Base-by-base conservation (phyloP, 2,329 filamentous ascomycete genomes). In the Beauveria sp. region DNA sequence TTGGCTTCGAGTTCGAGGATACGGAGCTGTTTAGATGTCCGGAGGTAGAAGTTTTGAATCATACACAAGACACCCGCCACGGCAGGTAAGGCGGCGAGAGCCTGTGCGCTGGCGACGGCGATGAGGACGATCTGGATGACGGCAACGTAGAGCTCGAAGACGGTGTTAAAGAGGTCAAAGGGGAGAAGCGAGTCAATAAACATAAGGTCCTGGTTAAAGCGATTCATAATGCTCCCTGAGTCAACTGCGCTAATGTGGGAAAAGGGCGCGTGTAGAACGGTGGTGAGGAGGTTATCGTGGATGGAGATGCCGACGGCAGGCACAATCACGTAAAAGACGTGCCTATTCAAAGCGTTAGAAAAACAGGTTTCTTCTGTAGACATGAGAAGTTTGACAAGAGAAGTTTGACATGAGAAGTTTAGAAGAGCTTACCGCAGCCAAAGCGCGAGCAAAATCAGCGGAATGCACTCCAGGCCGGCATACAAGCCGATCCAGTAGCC, bases 1-100 rank as follows among this genome's bases (percentile, higher is more conserved):
- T 58, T 58, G 18, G 55, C 28, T 22, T 58, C 55, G 34, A 58
- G 55, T 14, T 58, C 55, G 5, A 58, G 55, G 22, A 40, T 41
- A 3, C 55, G 55, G 2, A 58, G 22, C 22, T 58, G 55, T 34
- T 58, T 58, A 2, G 55, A 43, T 9, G 55, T 58, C 7, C 55
- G 44, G 12, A 58, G 55, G 12, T 58, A 58, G 6, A 50, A 26
- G 8, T 50, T 50, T 14, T 58, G 55, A 6, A 58, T 16, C 12
- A n/a, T 20, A 20, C 51, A 58, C 28, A 58, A 34, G 30, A 43
- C 55, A 12, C 6, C 20, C 12, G 22, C 44, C 5, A 41, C 55
- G 44, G 34, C 55, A 28, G 55, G 55, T 2, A 58, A 6, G 46
- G 46, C 55, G 16, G 55, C 55, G 16, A 58, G 46, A 4, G 55